Evolutionary conservation across 352 stramenopile species (phyloP).

Genomic region (Globisporangium acanthophoron): DNA sequence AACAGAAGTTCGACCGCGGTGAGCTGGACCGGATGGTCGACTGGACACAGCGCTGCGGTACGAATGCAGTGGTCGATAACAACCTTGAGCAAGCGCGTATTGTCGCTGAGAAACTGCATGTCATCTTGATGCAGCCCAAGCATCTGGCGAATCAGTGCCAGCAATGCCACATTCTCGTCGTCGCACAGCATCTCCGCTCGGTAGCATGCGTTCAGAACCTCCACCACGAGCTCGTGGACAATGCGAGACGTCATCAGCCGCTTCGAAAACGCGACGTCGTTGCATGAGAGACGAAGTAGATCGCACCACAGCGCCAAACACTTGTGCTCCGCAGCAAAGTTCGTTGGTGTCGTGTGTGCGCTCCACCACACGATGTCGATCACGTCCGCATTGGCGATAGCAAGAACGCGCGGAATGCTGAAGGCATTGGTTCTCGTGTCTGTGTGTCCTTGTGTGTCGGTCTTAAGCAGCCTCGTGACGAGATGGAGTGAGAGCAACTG

Average conservation of each 20-base stretch:
- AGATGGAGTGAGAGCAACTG: background rate
- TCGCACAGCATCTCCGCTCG: background rate
- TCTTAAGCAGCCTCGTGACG: background rate
- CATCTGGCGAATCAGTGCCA: constrained; percentile 4
- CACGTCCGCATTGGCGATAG: background rate
- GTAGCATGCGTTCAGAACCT: background rate
- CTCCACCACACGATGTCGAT: constrained; percentile 14
- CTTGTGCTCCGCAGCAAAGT: background rate
- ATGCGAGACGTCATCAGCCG: constrained; percentile 1
- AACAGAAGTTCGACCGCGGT: constrained; percentile 8
- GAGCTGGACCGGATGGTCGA: constrained; percentile 3
- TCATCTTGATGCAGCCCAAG: background rate
- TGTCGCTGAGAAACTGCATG: background rate
- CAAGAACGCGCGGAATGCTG: background rate
- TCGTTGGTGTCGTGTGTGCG: background rate
- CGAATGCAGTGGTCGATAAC: constrained; percentile 4
- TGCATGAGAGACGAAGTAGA: constrained; percentile 2
- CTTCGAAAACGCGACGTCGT: background rate
- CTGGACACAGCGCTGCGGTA: constrained; percentile 5
- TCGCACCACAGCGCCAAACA: constrained; percentile 11
- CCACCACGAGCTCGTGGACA: constrained; percentile 3
- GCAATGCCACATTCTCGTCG: constrained; percentile 2
- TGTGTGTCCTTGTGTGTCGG: background rate
- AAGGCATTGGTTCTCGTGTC: background rate
- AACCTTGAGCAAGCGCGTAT: background rate